Conservation (phyloP, 2,329 filamentous ascomycete species). For the Beauveria varroae region DNA sequence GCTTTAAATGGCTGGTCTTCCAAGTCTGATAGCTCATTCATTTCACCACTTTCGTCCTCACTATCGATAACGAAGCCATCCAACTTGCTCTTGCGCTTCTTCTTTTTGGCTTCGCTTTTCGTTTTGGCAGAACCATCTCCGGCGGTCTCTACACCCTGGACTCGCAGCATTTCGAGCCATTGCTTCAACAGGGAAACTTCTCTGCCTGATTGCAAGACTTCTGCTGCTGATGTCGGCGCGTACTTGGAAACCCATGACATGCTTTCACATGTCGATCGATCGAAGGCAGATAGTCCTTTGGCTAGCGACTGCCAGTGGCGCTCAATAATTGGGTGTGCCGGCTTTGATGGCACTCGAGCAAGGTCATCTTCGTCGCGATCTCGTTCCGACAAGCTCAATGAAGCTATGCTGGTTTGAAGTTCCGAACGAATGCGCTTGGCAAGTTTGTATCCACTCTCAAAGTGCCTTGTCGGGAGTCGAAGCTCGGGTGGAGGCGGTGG, state of each 20-base stretch:
- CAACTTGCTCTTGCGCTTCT: slow-evolving; percentile 64
- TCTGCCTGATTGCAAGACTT: slow-evolving; percentile 67
- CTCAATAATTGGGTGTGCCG: slow-evolving; percentile 50
- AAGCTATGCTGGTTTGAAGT: slow-evolving; percentile 27
- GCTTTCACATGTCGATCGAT: slow-evolving; percentile 67
- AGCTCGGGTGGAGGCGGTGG: slow-evolving; percentile 39
- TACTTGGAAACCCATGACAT: slow-evolving; percentile 79
- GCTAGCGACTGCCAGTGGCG: slow-evolving; percentile 54
- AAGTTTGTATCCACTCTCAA: slow-evolving; percentile 50
- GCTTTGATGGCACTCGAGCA: slow-evolving; percentile 12
- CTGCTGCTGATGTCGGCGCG: slow-evolving; percentile 57
- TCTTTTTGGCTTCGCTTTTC: slow-evolving; percentile 42
- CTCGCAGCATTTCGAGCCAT: slow-evolving; percentile 71
- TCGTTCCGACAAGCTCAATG: not conserved
- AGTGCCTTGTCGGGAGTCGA: slow-evolving; percentile 46
- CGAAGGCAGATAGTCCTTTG: slow-evolving; percentile 66
- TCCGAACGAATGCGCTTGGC: slow-evolving; percentile 41
- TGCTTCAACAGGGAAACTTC: slow-evolving; percentile 67
- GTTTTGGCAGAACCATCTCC: slow-evolving; percentile 23
- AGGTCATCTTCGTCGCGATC: slow-evolving; percentile 30
- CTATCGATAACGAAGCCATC: slow-evolving; percentile 75
- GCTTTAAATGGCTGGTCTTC: slow-evolving; percentile 23
- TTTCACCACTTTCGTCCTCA: slow-evolving; percentile 63
- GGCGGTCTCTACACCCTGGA: slow-evolving; percentile 67
- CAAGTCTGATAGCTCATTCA: slow-evolving; percentile 59